A percentile compares a stretch with the other conserved stretches of the same genome.
Evolutionary conservation across 352 stramenopile species (phyloP).

Genomic region (Globisporangium nodosum): DNA sequence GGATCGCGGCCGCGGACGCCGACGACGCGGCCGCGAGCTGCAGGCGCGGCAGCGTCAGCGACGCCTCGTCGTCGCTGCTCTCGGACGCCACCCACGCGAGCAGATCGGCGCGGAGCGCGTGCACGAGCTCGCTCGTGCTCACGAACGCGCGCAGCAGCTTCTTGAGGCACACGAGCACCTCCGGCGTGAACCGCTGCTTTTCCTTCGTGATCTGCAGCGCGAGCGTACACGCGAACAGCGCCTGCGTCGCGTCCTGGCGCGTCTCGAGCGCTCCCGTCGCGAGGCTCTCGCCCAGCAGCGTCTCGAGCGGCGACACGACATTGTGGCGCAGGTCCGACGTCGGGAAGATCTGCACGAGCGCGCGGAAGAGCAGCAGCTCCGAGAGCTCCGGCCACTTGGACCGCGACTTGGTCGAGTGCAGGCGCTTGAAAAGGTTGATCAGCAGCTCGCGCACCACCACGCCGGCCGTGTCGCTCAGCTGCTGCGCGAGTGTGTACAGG

Average conservation of each 20-base stretch:
- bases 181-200: constrained; percentile 89
- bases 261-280: constrained; percentile 65
- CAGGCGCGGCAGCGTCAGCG: constrained; percentile 29
- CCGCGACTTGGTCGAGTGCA: constrained; percentile 76
- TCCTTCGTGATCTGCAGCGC: constrained; percentile 70
- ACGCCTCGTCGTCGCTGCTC: constrained; percentile 1
- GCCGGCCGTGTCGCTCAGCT: constrained; percentile 84
- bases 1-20: constrained; percentile 33
- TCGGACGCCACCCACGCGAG: constrained; percentile 29
- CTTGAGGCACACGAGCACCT: constrained; percentile 59
- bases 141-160: constrained; percentile 50
- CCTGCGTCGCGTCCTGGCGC: constrained; percentile 74
- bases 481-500: constrained; percentile 88
- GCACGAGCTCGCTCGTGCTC: constrained; percentile 8
- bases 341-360: constrained; percentile 89
- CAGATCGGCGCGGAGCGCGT: constrained; percentile 51
- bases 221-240: constrained; percentile 71
- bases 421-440: constrained; percentile 86
- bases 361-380: constrained; percentile 89
- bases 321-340: constrained; percentile 93
- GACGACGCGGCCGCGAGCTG: constrained; percentile 34
- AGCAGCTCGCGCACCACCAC: constrained; percentile 88
- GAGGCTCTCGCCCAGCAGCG: constrained; percentile 89
- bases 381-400: constrained; percentile 84
- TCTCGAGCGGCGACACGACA: constrained; percentile 89